phyloP scores from a whole-genome alignment of 2,329 filamentous ascomycete species.

The Bertia moriformis region DNA sequence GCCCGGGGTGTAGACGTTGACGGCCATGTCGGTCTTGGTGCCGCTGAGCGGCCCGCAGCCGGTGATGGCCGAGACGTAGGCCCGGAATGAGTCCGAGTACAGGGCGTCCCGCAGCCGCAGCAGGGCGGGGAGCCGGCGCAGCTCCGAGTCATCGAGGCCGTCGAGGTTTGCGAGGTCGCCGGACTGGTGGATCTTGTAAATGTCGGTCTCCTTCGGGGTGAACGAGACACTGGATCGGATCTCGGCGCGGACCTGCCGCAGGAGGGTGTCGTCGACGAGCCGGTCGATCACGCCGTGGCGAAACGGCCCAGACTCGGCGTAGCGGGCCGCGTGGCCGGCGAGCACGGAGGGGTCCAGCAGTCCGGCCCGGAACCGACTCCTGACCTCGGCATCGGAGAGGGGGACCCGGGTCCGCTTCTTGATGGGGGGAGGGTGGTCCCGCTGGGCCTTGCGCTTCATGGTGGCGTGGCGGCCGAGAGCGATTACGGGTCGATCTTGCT shows the following conservation, averaged over 20 bases:
- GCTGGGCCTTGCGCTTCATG: background rate
- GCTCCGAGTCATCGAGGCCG: slow-evolving; percentile 72
- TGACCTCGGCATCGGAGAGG: slow-evolving; percentile 31
- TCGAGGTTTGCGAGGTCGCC: slow-evolving; percentile 94
- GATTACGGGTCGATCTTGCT: no score
- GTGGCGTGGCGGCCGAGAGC: no score
- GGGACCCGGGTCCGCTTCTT: slow-evolving; percentile 15
- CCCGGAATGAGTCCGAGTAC: slow-evolving; percentile 78
- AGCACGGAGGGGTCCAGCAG: slow-evolving; percentile 49
- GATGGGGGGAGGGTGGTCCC: background rate
- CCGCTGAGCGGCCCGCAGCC: slow-evolving; percentile 77
- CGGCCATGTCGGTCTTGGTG: slow-evolving; percentile 95
- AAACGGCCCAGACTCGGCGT: slow-evolving; percentile 58
- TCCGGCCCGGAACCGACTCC: slow-evolving; percentile 46
- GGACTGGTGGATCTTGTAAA: slow-evolving; percentile 98
- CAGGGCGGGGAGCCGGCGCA: slow-evolving; percentile 77
- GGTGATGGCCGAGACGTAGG: slow-evolving; percentile 77
- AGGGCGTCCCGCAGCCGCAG: slow-evolving; percentile 82
- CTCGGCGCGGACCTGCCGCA: slow-evolving; percentile 76
- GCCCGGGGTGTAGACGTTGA: slow-evolving; percentile 94
- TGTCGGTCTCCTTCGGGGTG: slow-evolving; percentile 96
- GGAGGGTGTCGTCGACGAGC: slow-evolving; percentile 66
- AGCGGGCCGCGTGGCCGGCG: slow-evolving; percentile 42
- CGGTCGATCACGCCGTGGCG: slow-evolving; percentile 80
- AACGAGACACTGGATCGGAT: slow-evolving; percentile 85